Evolutionary conservation across 2,329 filamentous ascomycete genomes (phyloP), one percentile per base, ranked within the genome.

Genomic region (Ophiocordyceps camponoti-floridani): DNA sequence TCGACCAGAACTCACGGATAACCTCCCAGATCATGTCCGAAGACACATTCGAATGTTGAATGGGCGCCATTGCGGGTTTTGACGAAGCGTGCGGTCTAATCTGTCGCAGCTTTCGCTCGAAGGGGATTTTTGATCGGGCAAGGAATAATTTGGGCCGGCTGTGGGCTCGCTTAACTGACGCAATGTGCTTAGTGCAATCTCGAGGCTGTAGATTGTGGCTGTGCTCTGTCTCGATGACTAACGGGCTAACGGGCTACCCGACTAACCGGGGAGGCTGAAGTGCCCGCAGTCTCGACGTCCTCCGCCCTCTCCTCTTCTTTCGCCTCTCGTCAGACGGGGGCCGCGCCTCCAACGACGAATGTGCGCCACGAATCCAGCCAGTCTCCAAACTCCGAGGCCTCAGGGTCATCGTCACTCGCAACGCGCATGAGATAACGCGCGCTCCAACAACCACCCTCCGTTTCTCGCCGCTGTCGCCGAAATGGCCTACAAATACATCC

Each of bases 11-110:
- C 87, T 68, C 80, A 95, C 88, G 85, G 75, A 82, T 80, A 67
- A 93, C 72, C 77, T 89, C 82, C 89, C 89, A 96, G 75, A 94
- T 72, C 59, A 95, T 76, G 71, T 95, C 88, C 63, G 80, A 69
- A 66, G 87, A 93, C 63, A 94, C 74, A 73, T 87, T 85, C 59
- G 79, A 66, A 57, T 76, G 70, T 47, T 58, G 65, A 68, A 58
- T 72, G 59, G 63, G 62, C 55, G 67, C 64, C 71, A 77, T 76
- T 67, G 66, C 77, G 73, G 51, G 45, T 19, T 50, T 54, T 55
- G 58, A 51, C 51, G 54, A 52, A 57, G 56, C 56, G 49, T 46
- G 47, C 51, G 49, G 47, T 43, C 45, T 46, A 46, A 44, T 26
- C 44, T 47, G 27, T 42, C 31, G 23, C 23, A 44, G 38, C 42